Conservation (phyloP, 208 protist genomes). For the Acanthamoeba castellanii region DNA sequence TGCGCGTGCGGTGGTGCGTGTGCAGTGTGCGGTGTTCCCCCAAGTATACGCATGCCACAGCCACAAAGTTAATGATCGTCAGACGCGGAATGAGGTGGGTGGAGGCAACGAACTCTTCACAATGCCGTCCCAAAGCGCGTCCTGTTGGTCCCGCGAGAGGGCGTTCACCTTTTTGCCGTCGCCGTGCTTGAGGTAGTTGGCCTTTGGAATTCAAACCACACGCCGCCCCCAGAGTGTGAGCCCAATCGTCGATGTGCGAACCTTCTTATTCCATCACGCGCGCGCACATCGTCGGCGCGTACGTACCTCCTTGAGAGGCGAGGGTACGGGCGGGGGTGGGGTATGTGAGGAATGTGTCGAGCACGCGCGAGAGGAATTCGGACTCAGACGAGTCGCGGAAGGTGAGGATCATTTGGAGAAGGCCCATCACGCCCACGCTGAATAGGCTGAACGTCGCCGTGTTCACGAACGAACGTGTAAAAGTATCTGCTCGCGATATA, state of each 20-base stretch:
- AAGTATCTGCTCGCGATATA: constrained; percentile 20
- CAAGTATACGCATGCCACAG: too few species aligned
- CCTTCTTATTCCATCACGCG: not conserved
- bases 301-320: constrained; percentile 57
- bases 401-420: constrained; percentile 9
- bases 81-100: not conserved
- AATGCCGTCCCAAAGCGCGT: constrained; percentile 48
- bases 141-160: constrained; percentile 46
- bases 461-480: constrained; percentile 67
- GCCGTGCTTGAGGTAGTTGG: constrained; percentile 71
- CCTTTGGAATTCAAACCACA: not conserved
- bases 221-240: not conserved
- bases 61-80: not conserved
- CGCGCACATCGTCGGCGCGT: not conserved
- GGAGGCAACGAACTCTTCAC: not conserved
- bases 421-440: not conserved
- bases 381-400: not conserved
- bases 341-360: constrained; percentile 40
- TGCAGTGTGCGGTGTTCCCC: too few species aligned
- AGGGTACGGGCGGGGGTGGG: too few species aligned
- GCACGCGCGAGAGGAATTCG: not conserved
- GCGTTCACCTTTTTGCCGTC: constrained; percentile 61
- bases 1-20: not conserved
- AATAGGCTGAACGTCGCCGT: not conserved
- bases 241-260: not conserved